phyloP scores from a whole-genome alignment of 257 asterid genomes.

The Datura wrightii region DNA sequence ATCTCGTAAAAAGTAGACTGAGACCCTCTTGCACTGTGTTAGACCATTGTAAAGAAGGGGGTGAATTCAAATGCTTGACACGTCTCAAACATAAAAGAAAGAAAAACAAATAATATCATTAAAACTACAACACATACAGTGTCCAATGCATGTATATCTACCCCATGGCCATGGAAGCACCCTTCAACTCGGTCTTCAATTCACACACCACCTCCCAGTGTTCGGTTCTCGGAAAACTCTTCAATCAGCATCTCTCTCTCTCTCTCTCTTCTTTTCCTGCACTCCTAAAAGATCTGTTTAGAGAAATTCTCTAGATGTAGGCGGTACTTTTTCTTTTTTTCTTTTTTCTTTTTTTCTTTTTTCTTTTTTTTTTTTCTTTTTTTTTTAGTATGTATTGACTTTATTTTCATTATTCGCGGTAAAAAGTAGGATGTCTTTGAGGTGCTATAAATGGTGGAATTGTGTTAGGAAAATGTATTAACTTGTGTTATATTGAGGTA shows the following conservation, averaged over 20 bases:
- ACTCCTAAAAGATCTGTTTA: not conserved
- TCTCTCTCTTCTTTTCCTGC: not conserved
- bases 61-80: not conserved
- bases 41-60: conserved; percentile 6
- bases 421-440: too few species aligned
- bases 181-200: not conserved
- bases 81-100: not conserved
- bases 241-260: not conserved
- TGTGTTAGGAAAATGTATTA: too few species aligned
- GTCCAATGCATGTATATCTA: conserved; percentile 13
- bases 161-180: not conserved
- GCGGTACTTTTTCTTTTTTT: not conserved
- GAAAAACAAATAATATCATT: not conserved
- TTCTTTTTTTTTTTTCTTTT: not conserved
- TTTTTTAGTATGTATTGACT: not conserved
- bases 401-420: not conserved
- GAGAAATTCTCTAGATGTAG: not conserved
- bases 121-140: not conserved
- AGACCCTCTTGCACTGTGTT: not conserved
- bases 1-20: not conserved
- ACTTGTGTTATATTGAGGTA: too few species aligned
- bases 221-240: not conserved
- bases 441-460: too few species aligned
- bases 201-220: not conserved
- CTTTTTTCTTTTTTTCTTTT: not conserved